These are phyloP conservation scores for Thelonectria discophora DNA, from an alignment of 2,329 filamentous ascomycete species.

Conservation along the genomic window DNA sequence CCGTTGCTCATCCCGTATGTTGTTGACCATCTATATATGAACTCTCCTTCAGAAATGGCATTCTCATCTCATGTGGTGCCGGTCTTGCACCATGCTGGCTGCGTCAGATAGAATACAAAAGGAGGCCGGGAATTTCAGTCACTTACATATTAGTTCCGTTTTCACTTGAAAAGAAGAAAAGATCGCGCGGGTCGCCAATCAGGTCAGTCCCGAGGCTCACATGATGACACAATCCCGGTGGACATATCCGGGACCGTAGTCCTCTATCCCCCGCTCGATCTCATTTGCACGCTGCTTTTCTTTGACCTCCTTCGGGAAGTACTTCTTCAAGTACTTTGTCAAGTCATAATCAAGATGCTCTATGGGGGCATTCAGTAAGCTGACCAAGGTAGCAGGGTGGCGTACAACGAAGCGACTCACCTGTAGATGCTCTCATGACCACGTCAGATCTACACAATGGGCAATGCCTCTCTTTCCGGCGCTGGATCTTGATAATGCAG, in stretches of 20 bases:
- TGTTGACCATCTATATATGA: not conserved
- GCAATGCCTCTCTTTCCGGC: slow-evolving; percentile 72
- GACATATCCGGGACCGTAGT: slow-evolving; percentile 73
- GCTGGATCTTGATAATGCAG: slow-evolving; percentile 83
- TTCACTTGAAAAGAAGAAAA: not conserved
- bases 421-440: slow-evolving; percentile 73
- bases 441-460: slow-evolving; percentile 79
- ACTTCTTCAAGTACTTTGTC: slow-evolving; percentile 74
- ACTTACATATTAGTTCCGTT: slow-evolving; percentile 20
- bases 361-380: slow-evolving; percentile 37
- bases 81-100: not conserved
- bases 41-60: not conserved
- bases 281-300: slow-evolving; percentile 78
- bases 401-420: slow-evolving; percentile 50
- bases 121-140: not conserved
- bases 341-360: slow-evolving; percentile 76
- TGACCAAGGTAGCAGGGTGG: slow-evolving; percentile 1
- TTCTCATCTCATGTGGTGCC: not conserved
- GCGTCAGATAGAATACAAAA: slow-evolving; percentile 17
- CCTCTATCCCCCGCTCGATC: slow-evolving; percentile 75
- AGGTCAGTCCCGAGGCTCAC: slow-evolving; percentile 48
- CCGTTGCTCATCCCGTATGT: slow-evolving; percentile 6
- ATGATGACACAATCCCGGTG: slow-evolving; percentile 68
- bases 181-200: too few relatives aligned
- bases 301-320: slow-evolving; percentile 77